phyloP scores from a whole-genome alignment of 805 yeast genomes.

The Pichia cephalocereana region DNA sequence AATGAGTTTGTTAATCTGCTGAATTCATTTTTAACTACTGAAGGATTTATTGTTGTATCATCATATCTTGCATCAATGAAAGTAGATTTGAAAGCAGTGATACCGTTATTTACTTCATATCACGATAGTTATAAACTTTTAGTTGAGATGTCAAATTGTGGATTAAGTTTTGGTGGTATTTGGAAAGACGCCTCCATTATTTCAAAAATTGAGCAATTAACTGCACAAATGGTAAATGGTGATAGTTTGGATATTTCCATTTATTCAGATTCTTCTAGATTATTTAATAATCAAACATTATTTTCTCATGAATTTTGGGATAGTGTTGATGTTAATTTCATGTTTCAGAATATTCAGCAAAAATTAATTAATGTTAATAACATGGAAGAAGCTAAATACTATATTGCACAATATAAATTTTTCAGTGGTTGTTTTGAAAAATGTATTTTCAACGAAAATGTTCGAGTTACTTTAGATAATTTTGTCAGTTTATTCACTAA shows the following conservation, averaged over 20 bases:
- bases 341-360: constrained; percentile 13
- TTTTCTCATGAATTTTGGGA: constrained; percentile 23
- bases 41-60: constrained; percentile 11
- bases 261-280: constrained; percentile 15
- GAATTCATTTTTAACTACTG: constrained; percentile 8
- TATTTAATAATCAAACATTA: constrained; percentile 14
- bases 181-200: constrained; percentile 15
- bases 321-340: constrained; percentile 13
- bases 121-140: constrained; percentile 12
- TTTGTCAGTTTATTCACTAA: constrained; percentile 16
- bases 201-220: constrained; percentile 16
- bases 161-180: constrained; percentile 13
- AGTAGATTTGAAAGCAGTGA: constrained; percentile 5
- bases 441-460: constrained; percentile 18
- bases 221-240: constrained; percentile 19
- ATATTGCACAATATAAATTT: constrained; percentile 18
- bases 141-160: constrained; percentile 12
- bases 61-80: constrained; percentile 11
- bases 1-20: constrained; percentile 11
- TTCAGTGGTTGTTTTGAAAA: constrained; percentile 17
- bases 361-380: constrained; percentile 11
- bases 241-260: constrained; percentile 6
- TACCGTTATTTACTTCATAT: constrained; percentile 12
- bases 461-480: constrained; percentile 12
- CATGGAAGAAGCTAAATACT: constrained; percentile 14